Evolutionary conservation across 2,329 filamentous ascomycete genomes (phyloP).

Genomic region (Calonectria crousiana): DNA sequence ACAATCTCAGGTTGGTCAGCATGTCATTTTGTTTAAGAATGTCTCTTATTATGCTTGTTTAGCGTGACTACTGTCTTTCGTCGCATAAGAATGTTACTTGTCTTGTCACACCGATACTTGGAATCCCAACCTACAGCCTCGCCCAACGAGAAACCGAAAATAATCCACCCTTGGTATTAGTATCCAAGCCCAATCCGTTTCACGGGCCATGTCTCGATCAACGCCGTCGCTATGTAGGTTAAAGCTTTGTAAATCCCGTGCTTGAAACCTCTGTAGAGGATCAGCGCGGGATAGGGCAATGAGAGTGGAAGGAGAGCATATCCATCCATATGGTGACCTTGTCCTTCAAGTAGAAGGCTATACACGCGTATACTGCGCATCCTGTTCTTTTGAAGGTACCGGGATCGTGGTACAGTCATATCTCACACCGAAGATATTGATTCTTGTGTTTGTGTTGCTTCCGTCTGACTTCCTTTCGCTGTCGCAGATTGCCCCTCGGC

Average conservation of each 20-base stretch:
- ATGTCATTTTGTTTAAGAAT: not conserved
- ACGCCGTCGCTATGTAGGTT: slow-evolving; percentile 43
- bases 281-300: not conserved
- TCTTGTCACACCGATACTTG: not conserved
- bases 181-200: slow-evolving; percentile 3
- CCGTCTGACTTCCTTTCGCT: not conserved
- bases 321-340: not conserved
- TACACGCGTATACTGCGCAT: not conserved
- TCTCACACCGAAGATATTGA: not conserved
- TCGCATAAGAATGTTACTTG: not conserved
- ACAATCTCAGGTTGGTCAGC: not conserved
- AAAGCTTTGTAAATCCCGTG: slow-evolving; percentile 4
- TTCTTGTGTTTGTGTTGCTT: not conserved
- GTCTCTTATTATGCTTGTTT: slow-evolving; percentile 1
- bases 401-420: not conserved
- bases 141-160: not conserved
- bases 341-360: not conserved
- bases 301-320: not conserved
- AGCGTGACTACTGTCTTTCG: not conserved
- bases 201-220: slow-evolving; percentile 15
- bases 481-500: not conserved
- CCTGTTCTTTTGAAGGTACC: not conserved
- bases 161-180: not conserved
- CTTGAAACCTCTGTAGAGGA: not conserved
- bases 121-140: not conserved